Evolutionary conservation across 257 asterid genomes (phyloP), one percentile per base, ranked within the genome.

Genomic region (Linaria vulgaris): DNA sequence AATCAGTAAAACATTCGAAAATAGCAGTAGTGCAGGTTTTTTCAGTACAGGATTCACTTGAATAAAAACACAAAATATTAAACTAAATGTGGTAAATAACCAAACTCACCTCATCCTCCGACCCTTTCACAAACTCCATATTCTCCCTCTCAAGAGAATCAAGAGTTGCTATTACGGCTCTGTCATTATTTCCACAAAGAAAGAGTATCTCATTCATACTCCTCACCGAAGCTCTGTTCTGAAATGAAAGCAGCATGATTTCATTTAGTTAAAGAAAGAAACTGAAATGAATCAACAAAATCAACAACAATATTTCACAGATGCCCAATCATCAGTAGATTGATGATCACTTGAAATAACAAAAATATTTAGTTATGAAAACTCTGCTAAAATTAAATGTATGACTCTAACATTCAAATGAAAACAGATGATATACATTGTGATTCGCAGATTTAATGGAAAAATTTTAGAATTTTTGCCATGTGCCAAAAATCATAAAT

Each of bases 161-260:
- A 52, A 89, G 63, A 43, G 97, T 80, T 22, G 90, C 95, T 76
- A 87, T 78, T 15, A 82, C 80, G 22, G 90, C 97, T 58, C 83
- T 81, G 74, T 82, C 78, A 74, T 77, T 83, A 46, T 72, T 80
- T 76, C 97, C 99, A 61, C 95, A 90, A 43, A 83, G 83, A 84
- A 94, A 94, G 75, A 90, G 90, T 63, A 94, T 87, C 84, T 94
- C 99, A 34, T 79, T 66, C 95, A 94, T 94, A 74, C 95, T 86
- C 72, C 76, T 90, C 56, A 94, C 88, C 85, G 87, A 74, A 68
- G 99, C 95, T 70, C 97, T 94, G 95, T 61, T 43, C 45, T n/a
- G n/a, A n/a, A n/a, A n/a, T n/a, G 54, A 61, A 67, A 63, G 67
- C 37, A 69, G 61, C 63, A 63, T 24, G 65, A 55, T 19, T 38